Evolutionary conservation across 2,329 filamentous ascomycete genomes (phyloP), one percentile per base, ranked within the genome.

Genomic region (Microdochium bolleyi): DNA sequence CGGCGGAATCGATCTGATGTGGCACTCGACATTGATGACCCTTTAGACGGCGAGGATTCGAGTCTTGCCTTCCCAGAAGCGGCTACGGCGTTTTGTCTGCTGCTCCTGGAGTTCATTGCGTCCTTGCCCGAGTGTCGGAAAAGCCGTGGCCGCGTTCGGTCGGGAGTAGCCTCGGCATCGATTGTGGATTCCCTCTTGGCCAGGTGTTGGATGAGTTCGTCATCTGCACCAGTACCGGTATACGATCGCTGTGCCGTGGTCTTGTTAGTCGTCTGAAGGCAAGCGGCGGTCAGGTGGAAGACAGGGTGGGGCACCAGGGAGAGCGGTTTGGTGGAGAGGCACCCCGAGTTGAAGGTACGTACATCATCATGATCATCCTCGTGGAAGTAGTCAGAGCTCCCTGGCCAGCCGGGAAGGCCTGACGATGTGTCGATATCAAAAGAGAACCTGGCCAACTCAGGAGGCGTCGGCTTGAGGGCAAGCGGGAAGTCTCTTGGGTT

Each of bases 401-500:
- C 19, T 13, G 41, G 41, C 41, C 41, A 46, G 41, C 21, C 41
- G 19, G 19, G n/a, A 4, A 19, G 3, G 8, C 41, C 41, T 8
- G 41, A 46, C 7, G 41, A 46, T 3, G 41, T 19, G 34, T 88
- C 73, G 51, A 79, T 58, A 32, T 86, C 83, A 61, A 95, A 92
- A 41, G 81, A 84, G 64, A 97, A 87, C 53, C 84, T 84, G 57
- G 84, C 83, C 55, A 99, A 74, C 51, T 88, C 85, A 16, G 84
- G 80, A 2, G 94, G 94, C 1, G 92, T 95, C 1, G 89, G 87
- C 50, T 88, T 85, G 56, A 82, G 79, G 37, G 92, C 92, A 27
- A 99, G 76, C 38, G 94, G 94, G 67, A 95, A 99, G 61, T 94
- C 84, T 67, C 95, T 95, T 14, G 87, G 78, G 68, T 97, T 91